A percentile compares a stretch with the other conserved stretches of the same genome.
These are phyloP conservation scores for Pleurotus salmoneostramineus DNA, from an alignment of 768 basidiomycete genomes.

Conservation along the genomic window DNA sequence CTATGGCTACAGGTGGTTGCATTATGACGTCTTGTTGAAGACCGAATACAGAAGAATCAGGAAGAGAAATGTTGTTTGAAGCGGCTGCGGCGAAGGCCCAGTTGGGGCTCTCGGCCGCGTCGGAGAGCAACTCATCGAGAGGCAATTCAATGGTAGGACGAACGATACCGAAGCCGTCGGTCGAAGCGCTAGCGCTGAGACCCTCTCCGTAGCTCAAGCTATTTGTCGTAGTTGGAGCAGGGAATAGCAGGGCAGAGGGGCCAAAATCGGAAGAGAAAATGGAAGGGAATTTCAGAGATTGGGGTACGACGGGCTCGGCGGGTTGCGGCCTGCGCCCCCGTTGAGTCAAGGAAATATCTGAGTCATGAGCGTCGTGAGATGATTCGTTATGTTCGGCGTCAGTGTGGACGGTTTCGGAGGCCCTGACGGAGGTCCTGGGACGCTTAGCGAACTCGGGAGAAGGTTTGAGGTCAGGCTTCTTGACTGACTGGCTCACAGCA, in stretches of 20 bases:
- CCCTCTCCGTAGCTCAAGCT: slow-evolving; percentile 79
- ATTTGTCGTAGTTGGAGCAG: slow-evolving; percentile 63
- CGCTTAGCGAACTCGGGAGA: slow-evolving; percentile 56
- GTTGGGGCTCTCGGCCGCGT: slow-evolving; percentile 14
- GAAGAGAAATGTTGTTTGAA: slow-evolving; percentile 11
- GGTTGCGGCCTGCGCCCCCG: slow-evolving; percentile 23
- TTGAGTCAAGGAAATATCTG: slow-evolving; percentile 33
- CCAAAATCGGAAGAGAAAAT: slow-evolving; percentile 75
- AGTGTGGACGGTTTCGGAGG: slow-evolving; percentile 24
- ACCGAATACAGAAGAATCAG: slow-evolving; percentile 14
- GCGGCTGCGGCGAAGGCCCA: slow-evolving; percentile 10
- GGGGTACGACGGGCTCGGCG: slow-evolving; percentile 16
- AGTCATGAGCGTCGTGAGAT: slow-evolving; percentile 25
- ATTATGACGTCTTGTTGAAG: slow-evolving; percentile 15
- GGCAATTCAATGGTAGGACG: slow-evolving; percentile 85
- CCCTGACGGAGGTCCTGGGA: slow-evolving; percentile 26
- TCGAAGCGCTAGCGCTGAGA: slow-evolving; percentile 39
- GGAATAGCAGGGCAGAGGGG: slow-evolving; percentile 69
- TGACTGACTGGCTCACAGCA: slow-evolving; percentile 24
- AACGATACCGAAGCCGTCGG: slow-evolving; percentile 56
- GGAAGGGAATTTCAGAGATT: slow-evolving; percentile 64
- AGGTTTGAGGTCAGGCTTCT: slow-evolving; percentile 66
- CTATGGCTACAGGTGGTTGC: slow-evolving; percentile 12
- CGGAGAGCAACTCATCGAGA: slow-evolving; percentile 71
- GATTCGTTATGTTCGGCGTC: slow-evolving; percentile 17